Percentiles rank a stretch among this genome's conserved stretches.
phyloP scores from a whole-genome alignment of 1,139 yeast genomes.

The Yamadazyma jaroonii region DNA sequence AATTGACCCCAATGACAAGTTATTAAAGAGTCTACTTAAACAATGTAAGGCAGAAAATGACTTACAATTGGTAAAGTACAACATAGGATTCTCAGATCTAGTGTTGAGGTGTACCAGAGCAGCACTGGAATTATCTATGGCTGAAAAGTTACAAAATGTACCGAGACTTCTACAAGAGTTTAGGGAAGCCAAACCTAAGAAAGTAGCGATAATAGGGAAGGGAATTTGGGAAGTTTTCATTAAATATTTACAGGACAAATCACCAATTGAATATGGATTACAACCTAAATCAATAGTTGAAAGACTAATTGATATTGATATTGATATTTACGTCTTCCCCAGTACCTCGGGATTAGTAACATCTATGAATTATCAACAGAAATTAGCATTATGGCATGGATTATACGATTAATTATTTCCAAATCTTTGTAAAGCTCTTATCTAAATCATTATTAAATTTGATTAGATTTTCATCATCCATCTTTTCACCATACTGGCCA shows the following conservation, averaged over 20 bases:
- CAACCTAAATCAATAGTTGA: constrained; percentile 25
- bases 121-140: constrained; percentile 49
- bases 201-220: constrained; percentile 65
- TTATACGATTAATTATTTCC: constrained; percentile 25
- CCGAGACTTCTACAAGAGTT: constrained; percentile 52
- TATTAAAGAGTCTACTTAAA: constrained; percentile 33
- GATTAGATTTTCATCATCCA: constrained; percentile 24
- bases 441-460: constrained; percentile 33
- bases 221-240: constrained; percentile 74
- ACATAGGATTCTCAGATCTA: constrained; percentile 71
- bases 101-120: constrained; percentile 64
- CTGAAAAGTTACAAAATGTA: constrained; percentile 57
- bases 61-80: constrained; percentile 40
- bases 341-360: constrained; percentile 78
- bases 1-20: constrained; percentile 44
- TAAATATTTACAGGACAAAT: constrained; percentile 24
- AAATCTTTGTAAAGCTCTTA: constrained; percentile 29
- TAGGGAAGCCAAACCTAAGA: constrained; percentile 30
- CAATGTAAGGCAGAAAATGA: constrained; percentile 57
- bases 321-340: constrained; percentile 57
- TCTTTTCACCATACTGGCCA: constrained; percentile 38
- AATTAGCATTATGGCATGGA: constrained; percentile 47
- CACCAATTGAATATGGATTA: constrained; percentile 53
- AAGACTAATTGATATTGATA: constrained; percentile 8
- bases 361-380: constrained; percentile 41